These are phyloP conservation scores for Trichoderma gracile DNA, from an alignment of 2,329 filamentous ascomycete species.

Conservation along the genomic window DNA sequence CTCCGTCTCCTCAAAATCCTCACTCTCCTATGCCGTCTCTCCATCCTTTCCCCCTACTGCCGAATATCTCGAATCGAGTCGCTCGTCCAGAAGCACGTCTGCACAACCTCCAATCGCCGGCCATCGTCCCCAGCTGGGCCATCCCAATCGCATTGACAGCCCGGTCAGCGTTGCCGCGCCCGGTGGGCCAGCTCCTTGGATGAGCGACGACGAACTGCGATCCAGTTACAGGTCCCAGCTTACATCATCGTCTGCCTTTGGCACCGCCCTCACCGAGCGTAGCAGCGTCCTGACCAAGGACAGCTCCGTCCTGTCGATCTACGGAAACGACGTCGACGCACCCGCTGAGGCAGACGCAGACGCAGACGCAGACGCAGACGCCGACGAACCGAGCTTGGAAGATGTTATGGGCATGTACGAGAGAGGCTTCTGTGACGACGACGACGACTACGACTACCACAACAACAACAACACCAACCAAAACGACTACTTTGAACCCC, in stretches of 20 bases:
- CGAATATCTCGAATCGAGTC: slow-evolving; percentile 43
- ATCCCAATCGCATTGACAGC: slow-evolving; percentile 38
- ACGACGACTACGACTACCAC: slow-evolving; percentile 34
- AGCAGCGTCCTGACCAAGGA: slow-evolving; percentile 80
- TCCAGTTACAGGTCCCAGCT: slow-evolving; percentile 59
- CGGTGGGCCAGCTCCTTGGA: slow-evolving; percentile 47
- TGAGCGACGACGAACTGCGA: slow-evolving; percentile 54
- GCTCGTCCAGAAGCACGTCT: slow-evolving; percentile 33
- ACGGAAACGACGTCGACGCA: slow-evolving; percentile 29
- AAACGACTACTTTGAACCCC: slow-evolving; percentile 12
- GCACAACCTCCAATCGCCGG: slow-evolving; percentile 32
- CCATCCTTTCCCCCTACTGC: slow-evolving; percentile 43
- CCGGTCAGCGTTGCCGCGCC: slow-evolving; percentile 40
- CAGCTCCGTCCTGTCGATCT: slow-evolving; percentile 69
- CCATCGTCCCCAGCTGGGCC: slow-evolving; percentile 35
- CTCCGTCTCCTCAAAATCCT: slow-evolving; percentile 51
- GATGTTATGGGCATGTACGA: slow-evolving; percentile 73
- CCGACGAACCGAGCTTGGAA: slow-evolving; percentile 61
- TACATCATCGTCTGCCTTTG: slow-evolving; percentile 57
- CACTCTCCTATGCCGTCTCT: slow-evolving; percentile 50
- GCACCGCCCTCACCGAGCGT: slow-evolving; percentile 70
- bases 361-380: slow-evolving; percentile 41
- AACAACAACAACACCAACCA: slow-evolving; percentile 30
- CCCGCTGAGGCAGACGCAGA: slow-evolving; percentile 52
- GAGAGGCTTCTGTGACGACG: slow-evolving; percentile 56